These are phyloP conservation scores for Chaetomium globosum DNA, from an alignment of 2,329 filamentous ascomycete genomes.

Conservation along the genomic window DNA sequence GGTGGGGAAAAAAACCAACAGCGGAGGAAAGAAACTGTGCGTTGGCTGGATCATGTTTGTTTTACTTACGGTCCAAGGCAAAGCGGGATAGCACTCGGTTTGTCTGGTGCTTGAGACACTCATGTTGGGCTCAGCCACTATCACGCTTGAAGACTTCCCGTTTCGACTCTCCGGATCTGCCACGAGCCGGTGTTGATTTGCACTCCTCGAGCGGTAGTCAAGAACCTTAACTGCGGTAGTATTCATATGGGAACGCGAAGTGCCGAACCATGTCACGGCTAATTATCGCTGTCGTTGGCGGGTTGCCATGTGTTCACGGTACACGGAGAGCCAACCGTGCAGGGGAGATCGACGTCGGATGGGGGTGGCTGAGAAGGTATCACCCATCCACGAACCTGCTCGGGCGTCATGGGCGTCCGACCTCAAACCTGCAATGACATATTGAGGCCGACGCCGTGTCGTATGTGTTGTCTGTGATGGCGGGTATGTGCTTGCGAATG, in stretches of 20 bases:
- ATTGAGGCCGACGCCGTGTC: neutral
- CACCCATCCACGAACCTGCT: neutral
- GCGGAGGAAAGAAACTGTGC: neutral
- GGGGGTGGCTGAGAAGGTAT: constrained; percentile 17
- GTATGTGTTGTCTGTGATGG: neutral
- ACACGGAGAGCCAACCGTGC: neutral
- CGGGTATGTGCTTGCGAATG: neutral
- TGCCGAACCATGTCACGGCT: neutral
- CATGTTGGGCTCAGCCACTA: constrained; percentile 16
- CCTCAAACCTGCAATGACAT: neutral
- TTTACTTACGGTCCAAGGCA: neutral
- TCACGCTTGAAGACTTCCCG: constrained; percentile 4
- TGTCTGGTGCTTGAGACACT: constrained; percentile 17
- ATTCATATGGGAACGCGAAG: neutral
- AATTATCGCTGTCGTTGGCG: neutral
- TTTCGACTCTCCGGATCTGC: constrained; percentile 18
- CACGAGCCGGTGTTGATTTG: constrained; percentile 12
- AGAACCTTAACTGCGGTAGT: neutral
- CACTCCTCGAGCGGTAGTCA: neutral
- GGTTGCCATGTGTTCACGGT: constrained; percentile 6
- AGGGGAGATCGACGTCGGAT: constrained; percentile 15
- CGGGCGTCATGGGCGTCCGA: neutral
- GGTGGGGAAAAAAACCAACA: too few species aligned
- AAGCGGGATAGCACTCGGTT: neutral
- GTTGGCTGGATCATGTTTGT: constrained; percentile 2